A percentile compares a stretch with the other conserved stretches of the same genome.
Conservation (phyloP, 2,329 filamentous ascomycete species). For the Aspergillus brunneoviolaceus region DNA sequence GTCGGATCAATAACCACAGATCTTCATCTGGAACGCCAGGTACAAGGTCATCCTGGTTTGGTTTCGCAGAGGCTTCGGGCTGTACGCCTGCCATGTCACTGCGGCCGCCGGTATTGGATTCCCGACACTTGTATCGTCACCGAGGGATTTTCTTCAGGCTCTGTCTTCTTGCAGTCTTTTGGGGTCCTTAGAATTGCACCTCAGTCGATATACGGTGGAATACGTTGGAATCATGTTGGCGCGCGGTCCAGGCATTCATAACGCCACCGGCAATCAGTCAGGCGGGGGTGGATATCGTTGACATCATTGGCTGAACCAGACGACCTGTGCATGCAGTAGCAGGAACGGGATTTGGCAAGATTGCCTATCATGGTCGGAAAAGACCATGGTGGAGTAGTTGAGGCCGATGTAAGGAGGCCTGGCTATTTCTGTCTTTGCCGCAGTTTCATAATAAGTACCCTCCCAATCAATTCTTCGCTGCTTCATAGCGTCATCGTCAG, state of each 20-base stretch:
- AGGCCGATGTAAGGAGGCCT: background rate
- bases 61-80: background rate
- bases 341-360: background rate
- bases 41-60: background rate
- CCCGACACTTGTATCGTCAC: background rate
- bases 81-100: background rate
- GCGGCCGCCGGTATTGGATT: background rate
- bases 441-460: background rate
- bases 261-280: background rate
- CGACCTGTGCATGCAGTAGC: background rate
- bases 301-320: background rate
- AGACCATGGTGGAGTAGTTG: background rate
- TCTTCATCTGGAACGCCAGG: constrained; percentile 55
- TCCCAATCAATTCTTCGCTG: background rate
- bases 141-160: no score
- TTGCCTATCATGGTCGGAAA: background rate
- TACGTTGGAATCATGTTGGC: background rate
- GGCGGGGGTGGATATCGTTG: background rate
- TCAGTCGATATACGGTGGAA: background rate
- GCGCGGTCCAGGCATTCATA: background rate
- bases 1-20: constrained; percentile 68
- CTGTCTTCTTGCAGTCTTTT: background rate
- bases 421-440: background rate
- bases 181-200: background rate
- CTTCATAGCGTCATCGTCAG: background rate